Percentiles rank a stretch among this genome's conserved stretches.
phyloP scores from a whole-genome alignment of 2,329 filamentous ascomycete genomes.

The Xylogone sp. region DNA sequence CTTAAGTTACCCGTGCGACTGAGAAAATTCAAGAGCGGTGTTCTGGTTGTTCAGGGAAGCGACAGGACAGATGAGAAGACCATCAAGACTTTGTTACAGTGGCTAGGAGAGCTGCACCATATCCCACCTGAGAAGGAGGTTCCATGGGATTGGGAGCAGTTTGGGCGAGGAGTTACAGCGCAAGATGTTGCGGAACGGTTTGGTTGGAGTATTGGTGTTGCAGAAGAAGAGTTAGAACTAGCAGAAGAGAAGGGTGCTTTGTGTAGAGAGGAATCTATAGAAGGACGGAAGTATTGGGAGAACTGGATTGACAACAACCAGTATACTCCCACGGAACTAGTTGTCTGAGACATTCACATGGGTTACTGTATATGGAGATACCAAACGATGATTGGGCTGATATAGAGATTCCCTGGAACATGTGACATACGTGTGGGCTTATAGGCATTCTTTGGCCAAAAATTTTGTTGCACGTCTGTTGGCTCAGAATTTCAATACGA shows the following conservation, averaged over 20 bases:
- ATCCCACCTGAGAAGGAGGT: constrained; percentile 61
- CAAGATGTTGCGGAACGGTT: constrained; percentile 87
- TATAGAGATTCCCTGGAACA: too few species aligned
- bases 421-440: too few species aligned
- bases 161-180: constrained; percentile 82
- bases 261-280: constrained; percentile 87
- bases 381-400: not conserved
- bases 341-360: not conserved
- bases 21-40: constrained; percentile 84
- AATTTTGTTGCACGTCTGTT: too few species aligned
- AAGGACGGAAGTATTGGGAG: constrained; percentile 90
- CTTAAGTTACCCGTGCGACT: constrained; percentile 82
- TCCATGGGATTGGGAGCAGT: constrained; percentile 71
- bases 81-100: constrained; percentile 68
- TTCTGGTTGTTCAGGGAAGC: constrained; percentile 87
- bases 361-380: not conserved
- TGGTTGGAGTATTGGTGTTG: constrained; percentile 95
- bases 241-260: constrained; percentile 85
- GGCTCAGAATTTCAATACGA: too few species aligned
- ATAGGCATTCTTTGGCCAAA: too few species aligned
- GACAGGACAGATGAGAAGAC: constrained; percentile 92
- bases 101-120: constrained; percentile 71
- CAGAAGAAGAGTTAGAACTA: constrained; percentile 94
- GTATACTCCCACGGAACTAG: not conserved
- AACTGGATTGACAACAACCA: constrained; percentile 46